These are phyloP conservation scores for Phanerochaete carnosa DNA, from an alignment of 768 basidiomycete species.

Conservation along the genomic window DNA sequence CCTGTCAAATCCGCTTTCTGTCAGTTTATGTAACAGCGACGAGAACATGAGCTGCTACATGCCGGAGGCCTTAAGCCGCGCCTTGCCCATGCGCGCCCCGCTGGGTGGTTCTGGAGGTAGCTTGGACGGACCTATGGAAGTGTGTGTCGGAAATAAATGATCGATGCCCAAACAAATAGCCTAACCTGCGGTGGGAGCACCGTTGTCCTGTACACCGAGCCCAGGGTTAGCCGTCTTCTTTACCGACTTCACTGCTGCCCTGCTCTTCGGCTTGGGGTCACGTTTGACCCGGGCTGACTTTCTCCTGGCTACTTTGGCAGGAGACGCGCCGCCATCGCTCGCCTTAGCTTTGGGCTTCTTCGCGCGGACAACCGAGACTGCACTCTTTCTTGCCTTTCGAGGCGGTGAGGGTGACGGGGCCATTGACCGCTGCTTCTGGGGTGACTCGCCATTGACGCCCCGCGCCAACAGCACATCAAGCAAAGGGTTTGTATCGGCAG, in stretches of 20 bases:
- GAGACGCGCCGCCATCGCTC: background rate
- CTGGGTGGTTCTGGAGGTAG: background rate
- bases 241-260: background rate
- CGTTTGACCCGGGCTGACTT: background rate
- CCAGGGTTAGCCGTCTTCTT: too few relatives aligned
- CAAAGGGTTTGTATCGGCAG: conserved; percentile 46
- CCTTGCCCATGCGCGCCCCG: background rate
- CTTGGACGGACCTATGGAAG: background rate
- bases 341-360: background rate
- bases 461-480: conserved; percentile 51
- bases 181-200: background rate
- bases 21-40: background rate
- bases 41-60: background rate
- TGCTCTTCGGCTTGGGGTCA: background rate
- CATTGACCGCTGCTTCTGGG: conserved; percentile 27
- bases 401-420: background rate
- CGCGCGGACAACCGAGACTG: background rate
- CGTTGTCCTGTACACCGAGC: background rate
- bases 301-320: too few relatives aligned
- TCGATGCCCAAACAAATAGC: background rate
- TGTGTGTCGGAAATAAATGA: background rate
- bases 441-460: conserved; percentile 45
- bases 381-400: background rate
- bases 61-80: background rate
- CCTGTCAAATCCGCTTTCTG: background rate